Conservation (phyloP, 176 grass and related monocot genomes). For the Ananas comosus region DNA sequence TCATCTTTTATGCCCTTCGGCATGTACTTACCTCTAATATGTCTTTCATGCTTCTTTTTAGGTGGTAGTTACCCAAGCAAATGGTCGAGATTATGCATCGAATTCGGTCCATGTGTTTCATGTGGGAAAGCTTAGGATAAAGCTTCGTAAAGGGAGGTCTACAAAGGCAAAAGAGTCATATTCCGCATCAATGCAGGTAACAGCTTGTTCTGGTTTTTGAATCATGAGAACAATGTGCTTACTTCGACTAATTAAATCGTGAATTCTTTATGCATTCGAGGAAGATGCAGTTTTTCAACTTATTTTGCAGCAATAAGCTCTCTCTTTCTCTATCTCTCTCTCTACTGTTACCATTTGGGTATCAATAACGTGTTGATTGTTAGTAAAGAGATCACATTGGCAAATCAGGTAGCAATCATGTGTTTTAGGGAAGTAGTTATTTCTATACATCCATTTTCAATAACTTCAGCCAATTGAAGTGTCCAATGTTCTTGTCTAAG, state of each 20-base stretch:
- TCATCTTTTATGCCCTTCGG: neutral
- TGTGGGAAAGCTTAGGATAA: slow-evolving; percentile 71
- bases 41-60: slow-evolving; percentile 18
- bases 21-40: neutral
- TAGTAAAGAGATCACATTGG: too few relatives aligned
- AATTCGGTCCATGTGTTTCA: slow-evolving; percentile 76
- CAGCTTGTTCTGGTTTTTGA: neutral
- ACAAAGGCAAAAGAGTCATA: slow-evolving; percentile 92
- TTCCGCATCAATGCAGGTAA: slow-evolving; percentile 82
- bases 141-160: slow-evolving; percentile 77
- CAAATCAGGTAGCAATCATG: too few relatives aligned
- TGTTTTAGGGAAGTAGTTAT: too few relatives aligned
- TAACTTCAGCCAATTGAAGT: too few relatives aligned
- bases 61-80: slow-evolving; percentile 81
- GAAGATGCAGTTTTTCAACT: too few relatives aligned
- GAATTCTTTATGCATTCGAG: neutral
- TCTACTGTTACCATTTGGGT: too few relatives aligned
- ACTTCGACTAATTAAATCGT: neutral
- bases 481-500: too few relatives aligned
- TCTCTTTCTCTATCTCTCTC: too few relatives aligned
- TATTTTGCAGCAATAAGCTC: too few relatives aligned
- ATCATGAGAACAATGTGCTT: neutral
- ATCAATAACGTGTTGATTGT: too few relatives aligned
- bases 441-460: too few relatives aligned
- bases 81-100: slow-evolving; percentile 62